Conservation (phyloP, 2,329 filamentous ascomycete species). For the Aspergillus ruber region DNA sequence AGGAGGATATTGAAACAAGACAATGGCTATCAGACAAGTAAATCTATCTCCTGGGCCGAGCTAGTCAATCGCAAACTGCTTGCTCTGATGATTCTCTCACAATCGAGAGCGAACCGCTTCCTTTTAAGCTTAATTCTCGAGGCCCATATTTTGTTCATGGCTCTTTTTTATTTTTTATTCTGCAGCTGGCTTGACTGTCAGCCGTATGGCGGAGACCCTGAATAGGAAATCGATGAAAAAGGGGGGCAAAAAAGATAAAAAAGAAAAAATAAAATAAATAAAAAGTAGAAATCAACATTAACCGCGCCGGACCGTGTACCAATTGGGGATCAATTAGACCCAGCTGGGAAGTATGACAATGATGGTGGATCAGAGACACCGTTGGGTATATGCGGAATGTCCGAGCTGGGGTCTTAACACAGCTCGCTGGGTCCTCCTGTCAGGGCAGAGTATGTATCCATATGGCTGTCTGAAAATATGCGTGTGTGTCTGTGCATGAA, state of each 20-base stretch:
- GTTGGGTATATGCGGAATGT: background rate
- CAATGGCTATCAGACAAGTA: no score
- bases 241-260: background rate
- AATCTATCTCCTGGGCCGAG: no score
- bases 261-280: background rate
- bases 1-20: background rate
- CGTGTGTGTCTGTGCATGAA: background rate
- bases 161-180: background rate
- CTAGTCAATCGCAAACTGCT: background rate
- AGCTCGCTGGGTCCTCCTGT: background rate
- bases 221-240: conserved; percentile 3
- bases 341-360: conserved; percentile 1
- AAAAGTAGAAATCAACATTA: background rate
- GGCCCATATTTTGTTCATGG: background rate
- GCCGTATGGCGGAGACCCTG: background rate
- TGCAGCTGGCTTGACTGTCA: background rate
- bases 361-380: background rate
- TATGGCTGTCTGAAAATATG: background rate
- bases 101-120: background rate
- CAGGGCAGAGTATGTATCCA: background rate
- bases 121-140: conserved; percentile 1
- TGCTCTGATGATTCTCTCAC: background rate
- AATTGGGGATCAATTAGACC: conserved; percentile 11
- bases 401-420: conserved; percentile 5
- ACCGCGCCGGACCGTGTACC: conserved; percentile 22